Percentiles rank a stretch among this genome's conserved stretches.
Conservation (phyloP, 306 rosid genomes). For the Castanospermum australe region DNA sequence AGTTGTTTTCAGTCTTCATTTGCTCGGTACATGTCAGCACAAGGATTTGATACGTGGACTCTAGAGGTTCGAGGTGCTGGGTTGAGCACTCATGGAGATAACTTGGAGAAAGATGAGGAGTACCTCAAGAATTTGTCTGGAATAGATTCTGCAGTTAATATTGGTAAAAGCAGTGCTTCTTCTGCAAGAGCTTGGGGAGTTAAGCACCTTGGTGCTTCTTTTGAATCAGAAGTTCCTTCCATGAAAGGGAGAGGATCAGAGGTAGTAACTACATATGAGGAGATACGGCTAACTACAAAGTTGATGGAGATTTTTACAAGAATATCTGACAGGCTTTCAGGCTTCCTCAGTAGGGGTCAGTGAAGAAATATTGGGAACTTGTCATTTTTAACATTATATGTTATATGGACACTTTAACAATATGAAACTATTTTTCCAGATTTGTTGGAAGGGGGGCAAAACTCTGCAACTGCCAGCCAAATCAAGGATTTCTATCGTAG, state of each 20-base stretch:
- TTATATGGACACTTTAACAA: conserved; percentile 18
- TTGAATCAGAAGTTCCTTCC: conserved; percentile 27
- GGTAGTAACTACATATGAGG: conserved; percentile 20
- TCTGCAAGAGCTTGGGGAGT: neutral
- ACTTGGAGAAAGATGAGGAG: conserved; percentile 27
- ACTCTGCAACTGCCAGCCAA: conserved; percentile 33
- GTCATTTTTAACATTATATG: neutral
- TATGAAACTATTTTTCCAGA: conserved; percentile 1
- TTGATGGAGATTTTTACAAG: conserved; percentile 32
- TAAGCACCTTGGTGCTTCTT: conserved; percentile 20
- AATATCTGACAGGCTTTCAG: conserved; percentile 34
- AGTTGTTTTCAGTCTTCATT: conserved; percentile 67
- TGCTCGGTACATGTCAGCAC: conserved; percentile 77
- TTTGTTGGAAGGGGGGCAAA: conserved; percentile 29
- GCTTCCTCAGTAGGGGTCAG: conserved; percentile 46
- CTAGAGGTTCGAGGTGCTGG: conserved; percentile 93
- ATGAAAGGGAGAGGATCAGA: conserved; percentile 15
- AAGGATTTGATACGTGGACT: conserved; percentile 93
- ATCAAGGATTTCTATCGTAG: conserved; percentile 38
- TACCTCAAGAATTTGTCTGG: neutral
- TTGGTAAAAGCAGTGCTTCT: conserved; percentile 14
- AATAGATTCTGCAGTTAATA: conserved; percentile 26
- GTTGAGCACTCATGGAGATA: conserved; percentile 53
- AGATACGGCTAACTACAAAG: conserved; percentile 15
- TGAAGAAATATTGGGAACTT: conserved; percentile 1